Conservation (phyloP, 805 yeast species). For the Suhomyces kilbournensis region DNA sequence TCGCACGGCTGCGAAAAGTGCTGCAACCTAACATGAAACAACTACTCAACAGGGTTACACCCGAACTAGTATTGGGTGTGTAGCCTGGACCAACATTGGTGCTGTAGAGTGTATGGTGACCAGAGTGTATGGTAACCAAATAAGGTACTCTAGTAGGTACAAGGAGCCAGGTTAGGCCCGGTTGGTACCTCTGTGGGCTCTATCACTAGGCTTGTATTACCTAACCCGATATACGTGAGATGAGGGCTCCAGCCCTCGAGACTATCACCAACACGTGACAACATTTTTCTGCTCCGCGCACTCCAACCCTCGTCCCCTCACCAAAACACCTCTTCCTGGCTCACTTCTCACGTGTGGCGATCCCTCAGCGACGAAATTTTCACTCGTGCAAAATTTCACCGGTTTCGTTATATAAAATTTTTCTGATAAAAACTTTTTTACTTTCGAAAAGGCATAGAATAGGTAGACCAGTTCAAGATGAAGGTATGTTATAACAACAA, state of each 20-base stretch:
- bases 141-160: not conserved
- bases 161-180: not conserved
- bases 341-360: not conserved
- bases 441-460: slow-evolving; percentile 21
- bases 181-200: not conserved
- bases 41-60: not conserved
- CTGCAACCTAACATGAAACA: not conserved
- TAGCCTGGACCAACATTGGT: not conserved
- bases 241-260: not conserved
- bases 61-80: not conserved
- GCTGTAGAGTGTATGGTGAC: not conserved
- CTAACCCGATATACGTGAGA: not conserved
- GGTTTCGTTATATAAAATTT: slow-evolving; percentile 7
- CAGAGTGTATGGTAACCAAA: not conserved
- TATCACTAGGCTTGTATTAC: not conserved
- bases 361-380: slow-evolving; percentile 4
- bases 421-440: slow-evolving; percentile 21
- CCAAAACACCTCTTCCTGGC: not conserved
- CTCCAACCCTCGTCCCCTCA: not conserved
- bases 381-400: slow-evolving; percentile 7
- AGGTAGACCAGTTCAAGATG: slow-evolving; percentile 41
- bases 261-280: not conserved
- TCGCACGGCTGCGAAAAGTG: not conserved
- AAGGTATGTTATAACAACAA: slow-evolving; percentile 34
- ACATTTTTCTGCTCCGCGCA: not conserved